Percentiles rank a stretch among this genome's conserved stretches.
These are phyloP conservation scores for Cucurbita pepo DNA, from an alignment of 306 rosid genomes.

Conservation along the genomic window DNA sequence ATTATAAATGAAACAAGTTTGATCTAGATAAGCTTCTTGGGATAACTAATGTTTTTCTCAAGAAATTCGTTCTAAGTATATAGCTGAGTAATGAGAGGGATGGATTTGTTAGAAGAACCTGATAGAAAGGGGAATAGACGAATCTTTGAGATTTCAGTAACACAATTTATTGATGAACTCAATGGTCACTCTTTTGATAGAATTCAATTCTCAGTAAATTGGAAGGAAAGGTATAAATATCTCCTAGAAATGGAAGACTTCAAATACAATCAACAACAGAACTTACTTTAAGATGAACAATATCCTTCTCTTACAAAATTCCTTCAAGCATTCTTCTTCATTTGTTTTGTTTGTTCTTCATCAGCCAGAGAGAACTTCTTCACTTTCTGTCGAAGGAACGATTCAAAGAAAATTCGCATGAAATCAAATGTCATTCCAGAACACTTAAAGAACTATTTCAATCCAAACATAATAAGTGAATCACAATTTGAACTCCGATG, in stretches of 20 bases:
- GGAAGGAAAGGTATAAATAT: neutral
- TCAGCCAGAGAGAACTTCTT: slow-evolving; percentile 61
- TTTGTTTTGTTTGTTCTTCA: slow-evolving; percentile 29
- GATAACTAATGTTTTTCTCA: neutral
- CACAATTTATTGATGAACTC: neutral
- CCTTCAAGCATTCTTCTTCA: slow-evolving; percentile 29
- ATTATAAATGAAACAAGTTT: no score
- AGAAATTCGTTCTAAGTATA: neutral
- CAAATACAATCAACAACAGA: neutral
- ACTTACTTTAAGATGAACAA: neutral
- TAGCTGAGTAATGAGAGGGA: neutral
- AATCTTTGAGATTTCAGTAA: neutral
- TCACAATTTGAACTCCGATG: neutral
- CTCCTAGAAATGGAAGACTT: neutral
- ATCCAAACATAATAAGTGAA: no score
- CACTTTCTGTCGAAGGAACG: slow-evolving; percentile 50
- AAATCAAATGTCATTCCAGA: no score
- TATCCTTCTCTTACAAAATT: slow-evolving; percentile 3
- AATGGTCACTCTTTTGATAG: neutral
- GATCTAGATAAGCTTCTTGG: neutral
- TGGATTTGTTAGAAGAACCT: neutral
- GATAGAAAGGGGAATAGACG: neutral
- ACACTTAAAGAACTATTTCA: no score
- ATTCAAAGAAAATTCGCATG: neutral
- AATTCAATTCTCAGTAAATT: neutral